A percentile compares a stretch with the other conserved stretches of the same genome.
These are phyloP conservation scores for Debaryomyces singareniensis DNA, from an alignment of 1,139 yeast species.

Conservation along the genomic window DNA sequence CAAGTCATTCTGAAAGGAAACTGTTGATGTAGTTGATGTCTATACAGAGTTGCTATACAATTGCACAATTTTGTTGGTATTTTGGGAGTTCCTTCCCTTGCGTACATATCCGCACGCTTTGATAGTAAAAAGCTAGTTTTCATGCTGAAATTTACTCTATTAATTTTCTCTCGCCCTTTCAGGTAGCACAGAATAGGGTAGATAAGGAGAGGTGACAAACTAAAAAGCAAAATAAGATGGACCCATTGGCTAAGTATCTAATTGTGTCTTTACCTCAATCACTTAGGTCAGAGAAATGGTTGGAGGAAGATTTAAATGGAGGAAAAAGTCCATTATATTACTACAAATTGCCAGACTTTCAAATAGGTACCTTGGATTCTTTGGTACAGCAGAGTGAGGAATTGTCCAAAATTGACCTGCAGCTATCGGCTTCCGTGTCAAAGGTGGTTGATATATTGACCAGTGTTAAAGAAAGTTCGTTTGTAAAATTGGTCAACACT, in stretches of 20 bases:
- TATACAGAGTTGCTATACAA: too few species aligned
- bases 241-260: constrained; percentile 36
- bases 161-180: not conserved
- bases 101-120: not conserved
- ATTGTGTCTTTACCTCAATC: constrained; percentile 50
- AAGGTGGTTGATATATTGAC: constrained; percentile 73
- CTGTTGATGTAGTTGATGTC: too few species aligned
- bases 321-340: constrained; percentile 37
- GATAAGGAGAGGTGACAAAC: constrained; percentile 1
- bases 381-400: constrained; percentile 90
- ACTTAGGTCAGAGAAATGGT: constrained; percentile 36
- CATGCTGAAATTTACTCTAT: constrained; percentile 1
- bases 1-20: too few species aligned
- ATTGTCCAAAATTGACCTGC: constrained; percentile 70
- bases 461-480: constrained; percentile 40
- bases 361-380: constrained; percentile 91
- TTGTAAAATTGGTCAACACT: constrained; percentile 19
- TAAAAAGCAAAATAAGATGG: constrained; percentile 10
- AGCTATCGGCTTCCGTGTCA: constrained; percentile 58
- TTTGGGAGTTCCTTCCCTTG: too few species aligned
- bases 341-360: constrained; percentile 76
- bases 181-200: not conserved
- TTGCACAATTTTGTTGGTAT: too few species aligned
- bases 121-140: not conserved
- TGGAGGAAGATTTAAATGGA: constrained; percentile 36